Base-by-base conservation (phyloP, 1,284 basidiomycete genomes). In the Cryptococcus maquisensis region DNA sequence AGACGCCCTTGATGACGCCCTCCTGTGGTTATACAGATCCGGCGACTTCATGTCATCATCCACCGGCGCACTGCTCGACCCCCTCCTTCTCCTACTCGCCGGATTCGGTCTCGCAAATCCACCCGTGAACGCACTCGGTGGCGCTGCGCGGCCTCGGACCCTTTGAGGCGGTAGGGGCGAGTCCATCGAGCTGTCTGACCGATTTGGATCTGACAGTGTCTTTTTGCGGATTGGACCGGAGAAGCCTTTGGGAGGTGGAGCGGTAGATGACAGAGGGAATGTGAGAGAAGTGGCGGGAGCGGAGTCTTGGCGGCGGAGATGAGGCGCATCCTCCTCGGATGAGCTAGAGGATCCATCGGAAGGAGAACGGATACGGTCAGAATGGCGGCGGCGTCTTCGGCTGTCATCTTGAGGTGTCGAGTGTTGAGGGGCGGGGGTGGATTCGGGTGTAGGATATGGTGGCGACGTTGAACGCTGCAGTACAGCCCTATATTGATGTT, bases 311-410 rank as follows among this genome's bases (percentile, higher is more conserved):
- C 66, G 54, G 2, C 39, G 43, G 40, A 24, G 41, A 41, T 36
- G 35, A 23, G 39, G 28, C 21, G 40, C 41, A 15, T 49, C 50
- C 37, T 60, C 59, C 20, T 68, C 68, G 1, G 63, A 61, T 9
- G 65, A 69, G 4, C 62, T 62, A 15, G 65, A 62, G 21, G 69
- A 70, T 5, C 65, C 64, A 48, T 73, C 73, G 1, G 69, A 72
- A 4, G 69, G 66, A 5, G 72, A 71, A 8, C 66, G 63, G 41
- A 75, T 64, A 7, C 73, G 64, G 45, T 71, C 68, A 7, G 70
- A 73, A 18, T 60, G 54, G 6, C 66, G 61, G 2, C 71, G 65
- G 2, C 71, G 65, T 6, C 49, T 46, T 24, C 55, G 57, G 32
- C 42, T 40, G 9, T 20, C 40, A 41, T 51, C 50, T 38, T 54